phyloP scores from a whole-genome alignment of 2,329 filamentous ascomycete species.

The Xylaria sp. region DNA sequence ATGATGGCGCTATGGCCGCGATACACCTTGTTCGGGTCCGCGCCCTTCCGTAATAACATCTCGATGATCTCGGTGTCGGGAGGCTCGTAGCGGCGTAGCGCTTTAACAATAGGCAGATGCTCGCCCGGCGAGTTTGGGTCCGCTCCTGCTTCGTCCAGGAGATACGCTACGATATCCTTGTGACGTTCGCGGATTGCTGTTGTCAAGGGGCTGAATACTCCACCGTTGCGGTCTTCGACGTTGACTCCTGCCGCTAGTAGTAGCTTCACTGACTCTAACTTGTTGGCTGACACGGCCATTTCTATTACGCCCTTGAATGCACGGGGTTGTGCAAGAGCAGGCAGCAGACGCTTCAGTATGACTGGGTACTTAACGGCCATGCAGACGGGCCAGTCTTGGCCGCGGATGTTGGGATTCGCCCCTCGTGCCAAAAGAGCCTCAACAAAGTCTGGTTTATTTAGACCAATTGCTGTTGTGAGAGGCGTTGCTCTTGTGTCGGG shows the following conservation, averaged over 20 bases:
- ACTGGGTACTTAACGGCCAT: constrained; percentile 68
- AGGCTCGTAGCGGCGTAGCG: constrained; percentile 63
- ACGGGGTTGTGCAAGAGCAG: constrained; percentile 61
- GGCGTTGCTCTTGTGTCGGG: constrained; percentile 62
- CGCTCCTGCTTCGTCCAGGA: constrained; percentile 66
- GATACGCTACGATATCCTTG: constrained; percentile 64
- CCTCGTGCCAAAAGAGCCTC: constrained; percentile 41
- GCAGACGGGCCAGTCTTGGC: constrained; percentile 73
- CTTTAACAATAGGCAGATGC: constrained; percentile 74
- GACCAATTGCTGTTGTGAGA: constrained; percentile 69
- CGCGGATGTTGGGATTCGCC: constrained; percentile 66
- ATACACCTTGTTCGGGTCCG: constrained; percentile 71
- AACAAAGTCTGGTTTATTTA: constrained; percentile 64
- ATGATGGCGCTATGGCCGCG: constrained; percentile 70
- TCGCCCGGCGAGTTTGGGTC: constrained; percentile 72
- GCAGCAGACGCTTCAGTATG: constrained; percentile 64
- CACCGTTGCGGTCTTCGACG: constrained; percentile 74
- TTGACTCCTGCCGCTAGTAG: constrained; percentile 68
- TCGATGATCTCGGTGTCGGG: constrained; percentile 66
- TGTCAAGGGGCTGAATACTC: constrained; percentile 73
- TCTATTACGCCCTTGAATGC: constrained; percentile 71
- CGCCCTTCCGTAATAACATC: constrained; percentile 66
- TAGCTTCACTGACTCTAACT: constrained; percentile 70
- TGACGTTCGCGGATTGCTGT: constrained; percentile 69
- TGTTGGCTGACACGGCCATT: constrained; percentile 69